Base-by-base conservation (phyloP, 345 rosid species). In the Dipteronia sinensis region DNA sequence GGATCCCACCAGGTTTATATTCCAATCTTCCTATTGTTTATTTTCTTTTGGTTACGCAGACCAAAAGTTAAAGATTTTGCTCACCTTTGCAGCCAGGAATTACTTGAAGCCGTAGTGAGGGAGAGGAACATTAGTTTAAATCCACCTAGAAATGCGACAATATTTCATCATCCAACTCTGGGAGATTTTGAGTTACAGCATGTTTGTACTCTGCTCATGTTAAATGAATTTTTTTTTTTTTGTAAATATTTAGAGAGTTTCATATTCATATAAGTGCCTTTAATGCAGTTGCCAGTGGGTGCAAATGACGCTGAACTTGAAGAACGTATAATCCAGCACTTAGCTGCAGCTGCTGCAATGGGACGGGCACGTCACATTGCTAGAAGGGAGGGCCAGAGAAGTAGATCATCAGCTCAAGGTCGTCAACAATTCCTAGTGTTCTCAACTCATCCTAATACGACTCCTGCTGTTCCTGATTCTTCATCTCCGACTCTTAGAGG, bases 271-370 rank as follows among this genome's bases (percentile, higher is more conserved):
- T 51, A 67, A 16, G 82, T 64, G 51, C 59, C 67, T 82, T 58
- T 20, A 64, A 66, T 80, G 80, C 90, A 96, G 97, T 82, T 96
- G 55, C 96, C 97, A 2, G 89, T 82, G 67, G 95, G 94, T 51
- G 88, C 81, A 78, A 92, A 89, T 83, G 95, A 94, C 42, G 85
- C 92, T 66, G 99, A 94, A 72, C 94, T 96, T 80, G 98, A 96
- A 85, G 99, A 94, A 83, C 90, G 95, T 49, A 92, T 96, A 77
- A 90, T 96, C 76, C 98, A 94, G 91, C 99, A 96, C 84, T 76
- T 96, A 72, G 95, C 99, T 61, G 94, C 98, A 1, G 98, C 99
- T 38, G 96, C 99, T 58, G 98, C 99, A 77, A 96, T 92, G 95
- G 99, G 99, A 13, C 90, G 95, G 74, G 91, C 89, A 65, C 93